Evolutionary conservation across 176 grass and related monocot species (phyloP).

Genomic region (Pontederia paniculata): DNA sequence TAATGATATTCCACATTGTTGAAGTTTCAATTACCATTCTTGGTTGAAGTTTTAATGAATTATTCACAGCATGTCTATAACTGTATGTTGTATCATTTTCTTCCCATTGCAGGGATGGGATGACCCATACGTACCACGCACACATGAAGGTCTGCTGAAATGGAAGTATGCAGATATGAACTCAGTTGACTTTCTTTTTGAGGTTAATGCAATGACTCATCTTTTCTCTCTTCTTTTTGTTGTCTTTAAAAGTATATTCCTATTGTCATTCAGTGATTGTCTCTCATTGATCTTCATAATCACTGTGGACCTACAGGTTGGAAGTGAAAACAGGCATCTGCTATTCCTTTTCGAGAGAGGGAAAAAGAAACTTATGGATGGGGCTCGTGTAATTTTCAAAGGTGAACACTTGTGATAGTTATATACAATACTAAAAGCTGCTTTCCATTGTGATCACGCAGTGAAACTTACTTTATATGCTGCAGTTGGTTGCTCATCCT

Average conservation of each 20-base stretch:
- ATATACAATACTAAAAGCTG: slow-evolving; percentile 3
- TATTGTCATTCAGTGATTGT: not conserved
- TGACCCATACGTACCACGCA: slow-evolving; percentile 91
- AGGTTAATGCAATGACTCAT: slow-evolving; percentile 33
- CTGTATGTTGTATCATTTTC: too few relatives aligned
- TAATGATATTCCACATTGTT: too few relatives aligned
- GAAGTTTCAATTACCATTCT: too few relatives aligned
- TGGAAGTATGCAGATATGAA: slow-evolving; percentile 98
- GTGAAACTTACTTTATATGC: not conserved
- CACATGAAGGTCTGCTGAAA: slow-evolving; percentile 88
- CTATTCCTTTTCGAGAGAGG: slow-evolving; percentile 77
- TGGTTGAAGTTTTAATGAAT: too few relatives aligned
- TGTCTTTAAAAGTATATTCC: not conserved
- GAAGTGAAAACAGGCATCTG: slow-evolving; percentile 45
- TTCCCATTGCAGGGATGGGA: slow-evolving; percentile 74
- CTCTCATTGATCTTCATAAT: slow-evolving; percentile 1
- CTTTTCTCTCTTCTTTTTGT: slow-evolving; percentile 5
- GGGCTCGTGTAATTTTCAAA: slow-evolving; percentile 38
- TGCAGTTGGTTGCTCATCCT: too few relatives aligned
- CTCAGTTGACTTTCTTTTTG: slow-evolving; percentile 91
- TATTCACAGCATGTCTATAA: too few relatives aligned
- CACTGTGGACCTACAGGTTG: slow-evolving; percentile 28
- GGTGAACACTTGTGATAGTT: slow-evolving; percentile 29
- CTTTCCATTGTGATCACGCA: not conserved
- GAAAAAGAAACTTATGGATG: slow-evolving; percentile 87